Conservation (phyloP, 2,329 filamentous ascomycete species). For the Xylariaceae sp. region DNA sequence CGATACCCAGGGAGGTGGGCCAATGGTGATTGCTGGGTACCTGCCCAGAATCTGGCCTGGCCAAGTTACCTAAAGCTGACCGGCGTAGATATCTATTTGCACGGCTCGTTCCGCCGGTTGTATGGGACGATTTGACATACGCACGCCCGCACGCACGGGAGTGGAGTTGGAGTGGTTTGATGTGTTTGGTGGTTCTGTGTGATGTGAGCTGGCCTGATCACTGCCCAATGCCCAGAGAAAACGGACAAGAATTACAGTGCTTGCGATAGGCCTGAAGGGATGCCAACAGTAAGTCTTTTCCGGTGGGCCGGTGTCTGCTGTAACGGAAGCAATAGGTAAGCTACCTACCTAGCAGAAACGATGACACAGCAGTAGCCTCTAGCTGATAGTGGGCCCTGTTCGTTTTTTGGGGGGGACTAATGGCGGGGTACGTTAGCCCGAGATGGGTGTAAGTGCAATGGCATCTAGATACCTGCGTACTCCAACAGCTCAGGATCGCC, state of each 20-base stretch:
- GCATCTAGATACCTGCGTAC: background rate
- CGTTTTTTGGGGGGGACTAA: background rate
- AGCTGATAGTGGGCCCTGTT: background rate
- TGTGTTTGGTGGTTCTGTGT: background rate
- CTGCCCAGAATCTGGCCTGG: no score
- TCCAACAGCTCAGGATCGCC: background rate
- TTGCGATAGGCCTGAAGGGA: slow-evolving; percentile 2
- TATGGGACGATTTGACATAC: slow-evolving; percentile 16
- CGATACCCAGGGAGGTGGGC: slow-evolving; percentile 1
- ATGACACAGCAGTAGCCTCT: slow-evolving; percentile 8
- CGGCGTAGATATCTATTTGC: no score
- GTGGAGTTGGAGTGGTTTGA: background rate
- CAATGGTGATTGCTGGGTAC: background rate
- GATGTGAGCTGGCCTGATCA: slow-evolving; percentile 20
- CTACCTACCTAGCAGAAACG: no score
- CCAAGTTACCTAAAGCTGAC: no score
- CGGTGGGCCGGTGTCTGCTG: slow-evolving; percentile 18
- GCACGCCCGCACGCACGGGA: slow-evolving; percentile 1
- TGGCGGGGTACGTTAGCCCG: slow-evolving; percentile 6
- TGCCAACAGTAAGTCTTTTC: slow-evolving; percentile 4
- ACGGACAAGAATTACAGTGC: slow-evolving; percentile 2
- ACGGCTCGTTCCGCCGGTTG: slow-evolving; percentile 19
- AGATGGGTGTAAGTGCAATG: background rate
- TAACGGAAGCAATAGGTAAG: background rate
- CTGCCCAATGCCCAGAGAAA: slow-evolving; percentile 8